Percentiles rank a stretch among this genome's conserved stretches.
Evolutionary conservation across 2,329 filamentous ascomycete species (phyloP).

Genomic region (Penicillium digitatum): DNA sequence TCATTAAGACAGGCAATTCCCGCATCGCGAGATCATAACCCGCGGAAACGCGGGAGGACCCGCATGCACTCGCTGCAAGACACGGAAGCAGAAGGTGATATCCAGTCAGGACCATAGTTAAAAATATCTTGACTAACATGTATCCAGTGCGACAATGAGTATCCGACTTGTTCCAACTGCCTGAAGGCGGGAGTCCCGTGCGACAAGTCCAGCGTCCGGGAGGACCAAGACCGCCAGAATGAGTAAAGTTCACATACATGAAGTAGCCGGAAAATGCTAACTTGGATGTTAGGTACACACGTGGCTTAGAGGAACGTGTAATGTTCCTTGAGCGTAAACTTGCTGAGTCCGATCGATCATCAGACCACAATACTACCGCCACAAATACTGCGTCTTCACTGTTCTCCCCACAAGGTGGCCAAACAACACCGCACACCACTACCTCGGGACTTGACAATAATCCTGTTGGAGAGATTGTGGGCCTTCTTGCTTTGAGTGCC

Average conservation of each 20-base stretch:
- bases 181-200: constrained; percentile 41
- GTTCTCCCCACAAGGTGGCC: constrained; percentile 22
- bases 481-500: constrained; percentile 46
- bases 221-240: constrained; percentile 37
- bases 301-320: constrained; percentile 42
- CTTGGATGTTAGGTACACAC: constrained; percentile 36
- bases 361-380: constrained; percentile 13
- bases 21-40: constrained; percentile 35
- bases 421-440: constrained; percentile 17
- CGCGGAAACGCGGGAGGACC: constrained; percentile 47
- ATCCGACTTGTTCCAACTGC: constrained; percentile 46
- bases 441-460: constrained; percentile 32
- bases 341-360: constrained; percentile 13
- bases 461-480: constrained; percentile 46
- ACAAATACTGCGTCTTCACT: constrained; percentile 19
- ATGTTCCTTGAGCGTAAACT: constrained; percentile 41
- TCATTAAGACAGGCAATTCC: constrained; percentile 24
- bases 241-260: constrained; percentile 25
- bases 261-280: constrained; percentile 7
- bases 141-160: constrained; percentile 44
- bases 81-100: constrained; percentile 44
- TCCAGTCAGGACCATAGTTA: background rate
- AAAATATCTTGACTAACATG: background rate
- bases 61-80: constrained; percentile 47
- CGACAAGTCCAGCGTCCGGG: constrained; percentile 43